A percentile compares a stretch with the other conserved stretches of the same genome.
Evolutionary conservation across 148 eudicot genomes (phyloP).

Genomic region (Rhododendron mucronatum): DNA sequence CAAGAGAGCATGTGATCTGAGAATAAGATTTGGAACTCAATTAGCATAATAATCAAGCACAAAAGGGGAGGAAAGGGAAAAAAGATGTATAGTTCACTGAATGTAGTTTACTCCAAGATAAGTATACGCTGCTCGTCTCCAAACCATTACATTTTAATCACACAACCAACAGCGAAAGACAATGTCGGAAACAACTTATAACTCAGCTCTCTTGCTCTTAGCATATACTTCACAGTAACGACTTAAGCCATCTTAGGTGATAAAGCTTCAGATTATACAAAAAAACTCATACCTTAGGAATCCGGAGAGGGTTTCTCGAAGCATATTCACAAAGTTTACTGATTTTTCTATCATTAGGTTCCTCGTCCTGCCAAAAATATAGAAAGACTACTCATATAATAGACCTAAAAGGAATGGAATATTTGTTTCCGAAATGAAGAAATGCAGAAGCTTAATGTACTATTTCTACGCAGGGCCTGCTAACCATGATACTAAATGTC

Average conservation of each 20-base stretch:
- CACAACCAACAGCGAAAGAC: background rate
- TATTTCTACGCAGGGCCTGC: background rate
- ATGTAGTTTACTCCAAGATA: background rate
- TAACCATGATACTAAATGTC: background rate
- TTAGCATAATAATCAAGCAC: background rate
- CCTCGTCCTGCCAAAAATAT: conserved; percentile 50
- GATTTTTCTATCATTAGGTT: conserved; percentile 75
- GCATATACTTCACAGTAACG: background rate
- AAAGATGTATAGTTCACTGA: background rate
- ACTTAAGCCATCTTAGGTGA: background rate
- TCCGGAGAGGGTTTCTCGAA: conserved; percentile 73
- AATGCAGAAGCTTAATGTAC: background rate
- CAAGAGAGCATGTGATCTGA: conserved; percentile 72
- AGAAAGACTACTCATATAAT: background rate
- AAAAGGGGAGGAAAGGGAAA: background rate
- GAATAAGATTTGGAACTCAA: background rate
- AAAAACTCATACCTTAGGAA: conserved; percentile 57
- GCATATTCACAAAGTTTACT: conserved; percentile 90
- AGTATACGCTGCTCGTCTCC: conserved; percentile 6
- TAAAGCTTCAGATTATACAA: background rate
- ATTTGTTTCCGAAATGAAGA: background rate
- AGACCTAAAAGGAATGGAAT: background rate
- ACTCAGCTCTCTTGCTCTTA: background rate
- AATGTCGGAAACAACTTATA: background rate
- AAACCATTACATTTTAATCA: too few relatives aligned